Evolutionary conservation across 1,284 basidiomycete genomes (phyloP), one percentile per base, ranked within the genome.

Genomic region (Microbotryum violaceum): DNA sequence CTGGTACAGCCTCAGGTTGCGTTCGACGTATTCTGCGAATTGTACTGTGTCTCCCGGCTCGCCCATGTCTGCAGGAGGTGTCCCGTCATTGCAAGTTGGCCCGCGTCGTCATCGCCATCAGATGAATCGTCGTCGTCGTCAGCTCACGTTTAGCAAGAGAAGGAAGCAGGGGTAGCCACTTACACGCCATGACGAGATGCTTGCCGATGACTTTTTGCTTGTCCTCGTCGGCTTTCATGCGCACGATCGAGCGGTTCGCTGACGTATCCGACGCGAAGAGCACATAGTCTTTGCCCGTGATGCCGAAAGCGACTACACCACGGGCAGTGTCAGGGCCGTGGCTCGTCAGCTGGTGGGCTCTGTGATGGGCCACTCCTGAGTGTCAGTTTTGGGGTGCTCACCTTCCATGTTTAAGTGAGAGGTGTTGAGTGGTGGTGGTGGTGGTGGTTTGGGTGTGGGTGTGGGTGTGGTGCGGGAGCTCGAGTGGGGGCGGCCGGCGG

Each of bases 211-310:
- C 82, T 78, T 92, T 93, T 79, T 94, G 92, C 81, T 98, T 97
- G 82, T 98, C 94, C 79, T 92, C 89, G 78, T 97, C 91, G 37
- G 83, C 77, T 80, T 98, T 97, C 91, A 97, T 96, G 78, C 93
- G 94, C 73, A 97, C 86, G 76, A 98, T 92, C 25, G 90, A 94
- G 63, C 89, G 83, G 6, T 85, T 86, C 8, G 91, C 85, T 37
- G 86, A 91, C 27, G 86, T 92, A 77, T 98, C 94, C 29, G 91
- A 87, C 4, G 92, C 92, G 70, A 97, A 79, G 63, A 97, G 82
- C 60, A 90, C 87, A 77, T 89, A 97, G 73, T 86, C 92, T 74
- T 93, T 93, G 58, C 92, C 91, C 60, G 82, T 85, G 54, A 88
- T 70, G n/a, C 64, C 68, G 33, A 69, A 69, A 20, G 65, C 61